phyloP scores from a whole-genome alignment of 768 basidiomycete genomes.

The Pleurotus eryngii region DNA sequence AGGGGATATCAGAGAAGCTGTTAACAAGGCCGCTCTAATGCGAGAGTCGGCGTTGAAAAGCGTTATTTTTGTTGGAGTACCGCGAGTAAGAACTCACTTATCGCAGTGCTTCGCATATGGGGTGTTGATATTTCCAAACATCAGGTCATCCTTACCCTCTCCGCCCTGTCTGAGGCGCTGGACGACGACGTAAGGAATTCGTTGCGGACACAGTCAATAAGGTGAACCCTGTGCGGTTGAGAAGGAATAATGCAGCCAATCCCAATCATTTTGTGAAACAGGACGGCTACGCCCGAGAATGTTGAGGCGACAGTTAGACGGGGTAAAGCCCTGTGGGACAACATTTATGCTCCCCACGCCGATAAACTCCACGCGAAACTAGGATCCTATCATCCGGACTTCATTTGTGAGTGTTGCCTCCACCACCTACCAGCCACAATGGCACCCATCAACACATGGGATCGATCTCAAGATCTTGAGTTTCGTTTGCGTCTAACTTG shows the following conservation, averaged over 20 bases:
- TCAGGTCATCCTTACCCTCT: constrained; percentile 80
- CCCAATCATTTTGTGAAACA: constrained; percentile 25
- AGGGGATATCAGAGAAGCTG: constrained; percentile 50
- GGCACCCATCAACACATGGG: background rate
- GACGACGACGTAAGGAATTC: constrained; percentile 78
- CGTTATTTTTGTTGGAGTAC: constrained; percentile 84
- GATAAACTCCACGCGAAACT: constrained; percentile 88
- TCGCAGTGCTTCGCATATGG: background rate
- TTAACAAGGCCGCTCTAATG: constrained; percentile 79
- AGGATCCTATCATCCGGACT: constrained; percentile 87
- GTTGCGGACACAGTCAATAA: constrained; percentile 62
- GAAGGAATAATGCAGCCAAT: constrained; percentile 7
- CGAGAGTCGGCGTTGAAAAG: constrained; percentile 89
- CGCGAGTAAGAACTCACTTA: constrained; percentile 52
- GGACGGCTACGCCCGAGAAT: constrained; percentile 57
- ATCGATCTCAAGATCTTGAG: background rate
- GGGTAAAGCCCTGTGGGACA: constrained; percentile 75
- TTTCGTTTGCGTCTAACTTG: constrained; percentile 6
- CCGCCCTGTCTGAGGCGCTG: constrained; percentile 70
- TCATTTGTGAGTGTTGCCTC: constrained; percentile 66
- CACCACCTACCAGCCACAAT: background rate
- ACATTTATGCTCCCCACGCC: constrained; percentile 86
- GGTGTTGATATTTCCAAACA: background rate
- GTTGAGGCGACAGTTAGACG: constrained; percentile 67
- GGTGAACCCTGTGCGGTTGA: constrained; percentile 41